These are phyloP conservation scores for Marasmius oreades DNA, from an alignment of 1,284 basidiomycete species.

Conservation along the genomic window DNA sequence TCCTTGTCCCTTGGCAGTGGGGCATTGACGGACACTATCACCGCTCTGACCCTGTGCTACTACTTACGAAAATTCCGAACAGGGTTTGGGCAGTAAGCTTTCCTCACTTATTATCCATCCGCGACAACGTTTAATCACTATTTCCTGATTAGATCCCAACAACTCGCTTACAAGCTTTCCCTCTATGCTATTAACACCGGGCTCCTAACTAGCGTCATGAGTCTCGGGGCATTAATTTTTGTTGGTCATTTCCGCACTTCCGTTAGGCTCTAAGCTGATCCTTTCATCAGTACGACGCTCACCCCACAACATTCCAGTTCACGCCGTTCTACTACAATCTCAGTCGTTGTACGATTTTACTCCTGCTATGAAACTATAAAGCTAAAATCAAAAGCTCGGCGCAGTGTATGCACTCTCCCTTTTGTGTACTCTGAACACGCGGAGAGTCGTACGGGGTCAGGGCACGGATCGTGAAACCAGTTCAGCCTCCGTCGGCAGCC, in stretches of 20 bases:
- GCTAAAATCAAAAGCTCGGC: background rate
- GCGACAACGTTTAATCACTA: background rate
- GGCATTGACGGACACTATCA: constrained; percentile 11
- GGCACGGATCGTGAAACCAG: background rate
- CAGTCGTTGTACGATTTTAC: background rate
- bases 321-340: background rate
- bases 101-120: background rate
- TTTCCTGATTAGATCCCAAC: constrained; percentile 7
- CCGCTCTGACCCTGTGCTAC: constrained; percentile 10
- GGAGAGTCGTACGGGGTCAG: background rate
- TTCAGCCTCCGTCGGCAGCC: background rate
- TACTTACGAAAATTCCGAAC: constrained; percentile 13
- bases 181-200: constrained; percentile 3
- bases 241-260: background rate
- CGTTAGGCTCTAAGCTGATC: background rate
- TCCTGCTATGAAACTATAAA: no score
- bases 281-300: background rate
- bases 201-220: background rate
- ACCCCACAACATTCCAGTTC: background rate
- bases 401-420: background rate
- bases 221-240: background rate
- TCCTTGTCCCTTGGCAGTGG: constrained; percentile 12
- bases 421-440: background rate
- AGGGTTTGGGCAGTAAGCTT: constrained; percentile 10
- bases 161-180: constrained; percentile 6